A percentile compares a stretch with the other conserved stretches of the same genome.
Conservation (phyloP, 164 flowering plant genomes). For the Macadamia integrifolia region DNA sequence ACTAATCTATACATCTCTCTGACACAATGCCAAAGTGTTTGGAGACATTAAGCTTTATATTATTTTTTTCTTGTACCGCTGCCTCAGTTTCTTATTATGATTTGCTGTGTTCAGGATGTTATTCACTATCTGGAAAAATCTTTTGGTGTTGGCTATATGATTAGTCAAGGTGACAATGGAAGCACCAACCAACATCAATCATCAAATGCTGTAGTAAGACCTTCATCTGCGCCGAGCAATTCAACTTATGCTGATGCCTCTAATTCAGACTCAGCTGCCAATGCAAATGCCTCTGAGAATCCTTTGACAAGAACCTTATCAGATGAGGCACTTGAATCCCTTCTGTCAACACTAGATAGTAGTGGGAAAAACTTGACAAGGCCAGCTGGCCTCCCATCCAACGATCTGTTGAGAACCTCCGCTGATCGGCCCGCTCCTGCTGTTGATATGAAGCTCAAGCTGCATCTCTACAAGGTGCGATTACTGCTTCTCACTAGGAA, state of each 20-base stretch:
- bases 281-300: conserved; percentile 41
- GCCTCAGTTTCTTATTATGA: conserved; percentile 1
- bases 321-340: conserved; percentile 66
- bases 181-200: conserved; percentile 39
- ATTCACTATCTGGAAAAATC: conserved; percentile 71
- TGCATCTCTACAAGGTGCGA: conserved; percentile 81
- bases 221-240: conserved; percentile 42
- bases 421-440: conserved; percentile 44
- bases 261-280: conserved; percentile 36
- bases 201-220: conserved; percentile 37
- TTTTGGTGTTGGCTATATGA: conserved; percentile 43
- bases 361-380: conserved; percentile 47
- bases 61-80: background rate
- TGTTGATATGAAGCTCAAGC: conserved; percentile 68
- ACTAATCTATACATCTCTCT: background rate
- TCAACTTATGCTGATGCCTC: conserved; percentile 38
- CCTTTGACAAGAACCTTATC: conserved; percentile 68
- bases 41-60: background rate
- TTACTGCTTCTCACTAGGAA: conserved; percentile 68
- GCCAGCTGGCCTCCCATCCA: conserved; percentile 38
- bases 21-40: background rate
- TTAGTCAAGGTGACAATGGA: conserved; percentile 59
- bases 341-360: conserved; percentile 57
- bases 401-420: conserved; percentile 42
- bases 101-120: conserved; percentile 53